These are phyloP conservation scores for Lactarius evosmus DNA, from an alignment of 768 basidiomycete species.

Conservation along the genomic window DNA sequence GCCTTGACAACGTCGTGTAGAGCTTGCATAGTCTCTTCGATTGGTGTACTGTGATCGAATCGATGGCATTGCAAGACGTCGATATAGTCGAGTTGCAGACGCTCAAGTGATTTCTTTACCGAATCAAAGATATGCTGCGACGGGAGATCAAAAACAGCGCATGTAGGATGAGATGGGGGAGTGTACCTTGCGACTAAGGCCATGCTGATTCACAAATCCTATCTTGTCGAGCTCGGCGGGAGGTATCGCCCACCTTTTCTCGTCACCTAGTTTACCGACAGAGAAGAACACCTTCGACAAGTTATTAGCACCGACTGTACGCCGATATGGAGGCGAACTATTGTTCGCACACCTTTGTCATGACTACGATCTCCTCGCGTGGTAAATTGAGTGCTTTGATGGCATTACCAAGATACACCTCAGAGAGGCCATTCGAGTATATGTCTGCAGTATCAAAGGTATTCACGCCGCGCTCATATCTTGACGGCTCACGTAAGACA, in stretches of 20 bases:
- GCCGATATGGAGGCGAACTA: not conserved
- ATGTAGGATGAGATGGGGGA: not conserved
- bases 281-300: not conserved
- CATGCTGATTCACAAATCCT: constrained; percentile 40
- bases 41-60: constrained; percentile 38
- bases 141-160: not conserved
- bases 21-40: constrained; percentile 35
- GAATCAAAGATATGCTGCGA: constrained; percentile 68
- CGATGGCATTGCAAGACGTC: constrained; percentile 62
- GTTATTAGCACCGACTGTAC: not conserved
- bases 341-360: constrained; percentile 39
- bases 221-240: constrained; percentile 26
- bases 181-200: constrained; percentile 38
- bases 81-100: constrained; percentile 72
- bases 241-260: not conserved
- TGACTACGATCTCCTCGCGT: constrained; percentile 43
- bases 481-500: constrained; percentile 20
- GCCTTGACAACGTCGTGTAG: constrained; percentile 41
- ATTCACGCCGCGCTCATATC: constrained; percentile 60
- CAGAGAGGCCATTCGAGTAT: constrained; percentile 37
- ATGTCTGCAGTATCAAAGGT: constrained; percentile 56
- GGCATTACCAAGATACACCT: constrained; percentile 42
- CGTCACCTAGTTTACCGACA: constrained; percentile 4
- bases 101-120: constrained; percentile 56
- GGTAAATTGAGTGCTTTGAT: constrained; percentile 40